These are phyloP conservation scores for Saccharomyces hybrid DNA, from an alignment of 1,139 yeast genomes.

Conservation along the genomic window DNA sequence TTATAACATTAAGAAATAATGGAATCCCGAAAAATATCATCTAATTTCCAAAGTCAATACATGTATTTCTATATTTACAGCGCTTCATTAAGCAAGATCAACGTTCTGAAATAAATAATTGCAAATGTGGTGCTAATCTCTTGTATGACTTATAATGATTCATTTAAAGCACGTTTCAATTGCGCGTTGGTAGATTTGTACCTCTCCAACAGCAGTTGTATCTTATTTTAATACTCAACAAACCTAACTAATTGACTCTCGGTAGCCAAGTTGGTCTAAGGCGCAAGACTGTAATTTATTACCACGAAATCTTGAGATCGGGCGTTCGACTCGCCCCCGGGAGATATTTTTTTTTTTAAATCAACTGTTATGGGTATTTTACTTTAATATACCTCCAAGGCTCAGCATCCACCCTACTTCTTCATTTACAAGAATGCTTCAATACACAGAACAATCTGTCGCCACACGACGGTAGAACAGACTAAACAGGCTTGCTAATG, in stretches of 20 bases:
- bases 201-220: background rate
- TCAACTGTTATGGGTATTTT: background rate
- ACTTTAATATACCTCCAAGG: background rate
- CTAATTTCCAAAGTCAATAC: background rate
- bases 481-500: background rate
- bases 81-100: background rate
- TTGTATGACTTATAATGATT: background rate
- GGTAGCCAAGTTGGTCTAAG: background rate
- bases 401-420: background rate
- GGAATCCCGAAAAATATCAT: background rate
- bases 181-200: too few species aligned
- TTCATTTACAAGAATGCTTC: background rate
- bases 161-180: too few species aligned
- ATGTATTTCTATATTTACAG: background rate
- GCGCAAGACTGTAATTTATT: too few species aligned
- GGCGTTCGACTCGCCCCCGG: too few species aligned
- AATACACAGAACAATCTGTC: background rate
- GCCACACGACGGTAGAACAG: background rate
- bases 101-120: background rate
- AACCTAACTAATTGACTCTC: background rate
- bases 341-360: too few species aligned
- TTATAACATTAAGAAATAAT: background rate
- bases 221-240: background rate
- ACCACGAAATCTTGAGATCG: too few species aligned
- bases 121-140: background rate